Evolutionary conservation across 768 basidiomycete species (phyloP).

Genomic region (Hygrophorus russula): DNA sequence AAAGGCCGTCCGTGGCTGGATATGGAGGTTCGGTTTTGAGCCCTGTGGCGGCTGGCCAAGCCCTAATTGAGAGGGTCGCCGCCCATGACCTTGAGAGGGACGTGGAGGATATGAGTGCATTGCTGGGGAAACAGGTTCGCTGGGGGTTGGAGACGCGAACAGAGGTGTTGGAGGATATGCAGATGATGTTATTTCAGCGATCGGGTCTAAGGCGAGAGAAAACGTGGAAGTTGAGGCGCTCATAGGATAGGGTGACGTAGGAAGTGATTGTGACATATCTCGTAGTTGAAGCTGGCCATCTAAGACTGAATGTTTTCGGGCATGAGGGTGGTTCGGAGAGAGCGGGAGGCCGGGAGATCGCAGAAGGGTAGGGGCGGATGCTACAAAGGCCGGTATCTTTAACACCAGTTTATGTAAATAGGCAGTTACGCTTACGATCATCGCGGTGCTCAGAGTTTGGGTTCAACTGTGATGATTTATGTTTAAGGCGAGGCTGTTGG

Average conservation of each 20-base stretch:
- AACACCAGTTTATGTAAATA: neutral
- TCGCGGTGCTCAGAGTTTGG: slow-evolving; percentile 2
- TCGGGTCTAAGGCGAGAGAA: slow-evolving; percentile 36
- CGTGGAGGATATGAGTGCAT: slow-evolving; percentile 10
- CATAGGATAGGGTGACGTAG: slow-evolving; percentile 15
- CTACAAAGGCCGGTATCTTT: neutral
- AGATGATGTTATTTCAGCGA: slow-evolving; percentile 24
- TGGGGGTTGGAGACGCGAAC: slow-evolving; percentile 24
- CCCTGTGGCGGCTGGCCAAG: slow-evolving; percentile 34
- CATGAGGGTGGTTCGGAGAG: slow-evolving; percentile 60
- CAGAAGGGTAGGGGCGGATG: slow-evolving; percentile 27
- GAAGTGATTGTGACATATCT: slow-evolving; percentile 19
- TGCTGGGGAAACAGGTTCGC: slow-evolving; percentile 18
- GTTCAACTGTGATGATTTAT: slow-evolving; percentile 15
- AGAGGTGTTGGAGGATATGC: slow-evolving; percentile 25
- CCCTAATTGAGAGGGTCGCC: slow-evolving; percentile 28
- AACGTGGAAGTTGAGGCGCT: slow-evolving; percentile 36
- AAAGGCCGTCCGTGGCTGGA: slow-evolving; percentile 27
- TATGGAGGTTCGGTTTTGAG: slow-evolving; percentile 10
- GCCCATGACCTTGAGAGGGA: slow-evolving; percentile 12
- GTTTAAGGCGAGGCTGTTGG: slow-evolving; percentile 19
- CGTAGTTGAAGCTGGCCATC: slow-evolving; percentile 35
- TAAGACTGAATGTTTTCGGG: slow-evolving; percentile 59
- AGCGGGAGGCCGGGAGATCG: slow-evolving; percentile 43
- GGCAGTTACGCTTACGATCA: neutral